Conservation (phyloP, 208 protist species). For the Balamuthia mandrillaris region DNA sequence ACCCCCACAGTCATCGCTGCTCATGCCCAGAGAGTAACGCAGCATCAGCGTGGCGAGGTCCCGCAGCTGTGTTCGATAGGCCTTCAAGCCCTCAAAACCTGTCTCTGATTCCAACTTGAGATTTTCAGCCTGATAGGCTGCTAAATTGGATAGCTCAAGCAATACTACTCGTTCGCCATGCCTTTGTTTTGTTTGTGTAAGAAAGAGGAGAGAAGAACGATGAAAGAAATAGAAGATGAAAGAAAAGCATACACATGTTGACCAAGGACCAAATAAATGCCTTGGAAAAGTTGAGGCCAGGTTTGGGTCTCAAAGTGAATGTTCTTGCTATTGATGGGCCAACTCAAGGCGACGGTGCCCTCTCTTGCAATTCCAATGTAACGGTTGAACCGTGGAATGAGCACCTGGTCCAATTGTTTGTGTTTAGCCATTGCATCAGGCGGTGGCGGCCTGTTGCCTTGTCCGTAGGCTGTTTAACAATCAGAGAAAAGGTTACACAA, state of each 20-base stretch:
- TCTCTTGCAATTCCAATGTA: slow-evolving; percentile 18
- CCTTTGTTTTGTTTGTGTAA: background rate
- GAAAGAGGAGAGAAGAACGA: background rate
- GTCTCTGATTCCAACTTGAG: too few species aligned
- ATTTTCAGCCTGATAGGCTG: background rate
- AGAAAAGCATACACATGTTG: background rate
- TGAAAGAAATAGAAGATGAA: background rate
- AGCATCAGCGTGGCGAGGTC: background rate
- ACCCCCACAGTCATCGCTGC: slow-evolving; percentile 23
- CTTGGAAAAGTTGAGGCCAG: slow-evolving; percentile 38
- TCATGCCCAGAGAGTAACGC: slow-evolving; percentile 27
- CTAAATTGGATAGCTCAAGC: slow-evolving; percentile 4
- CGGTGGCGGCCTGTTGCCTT: background rate
- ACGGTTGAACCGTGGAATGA: background rate
- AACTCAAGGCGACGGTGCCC: slow-evolving; percentile 19
- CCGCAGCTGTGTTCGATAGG: too few species aligned
- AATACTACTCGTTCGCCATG: background rate
- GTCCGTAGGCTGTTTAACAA: background rate
- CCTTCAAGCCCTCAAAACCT: too few species aligned
- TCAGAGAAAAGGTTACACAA: background rate
- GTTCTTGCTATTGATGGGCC: background rate
- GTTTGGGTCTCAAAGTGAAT: slow-evolving; percentile 1
- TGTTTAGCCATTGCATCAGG: background rate
- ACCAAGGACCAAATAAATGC: slow-evolving; percentile 8
- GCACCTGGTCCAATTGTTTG: background rate